Percentiles rank a stretch among this genome's conserved stretches.
phyloP scores from a whole-genome alignment of 768 basidiomycete species.

The Trametes maxima region DNA sequence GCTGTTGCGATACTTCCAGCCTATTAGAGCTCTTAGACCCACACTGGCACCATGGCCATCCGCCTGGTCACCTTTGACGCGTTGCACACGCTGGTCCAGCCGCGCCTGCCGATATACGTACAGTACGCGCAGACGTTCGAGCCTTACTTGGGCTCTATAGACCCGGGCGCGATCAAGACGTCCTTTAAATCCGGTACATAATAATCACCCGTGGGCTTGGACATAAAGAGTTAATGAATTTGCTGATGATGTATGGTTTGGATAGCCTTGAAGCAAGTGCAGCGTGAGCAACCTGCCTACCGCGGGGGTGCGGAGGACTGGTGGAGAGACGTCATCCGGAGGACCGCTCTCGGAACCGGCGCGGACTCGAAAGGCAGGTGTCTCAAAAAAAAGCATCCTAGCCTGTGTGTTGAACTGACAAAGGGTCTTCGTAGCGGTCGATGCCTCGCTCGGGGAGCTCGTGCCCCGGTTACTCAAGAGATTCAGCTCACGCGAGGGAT shows the following conservation, averaged over 20 bases:
- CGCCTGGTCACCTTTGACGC: constrained; percentile 79
- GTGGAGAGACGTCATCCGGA: constrained; percentile 79
- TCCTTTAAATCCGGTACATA: constrained; percentile 64
- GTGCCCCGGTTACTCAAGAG: constrained; percentile 61
- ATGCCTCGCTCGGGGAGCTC: constrained; percentile 54
- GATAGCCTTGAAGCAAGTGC: constrained; percentile 51
- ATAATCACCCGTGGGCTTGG: neutral
- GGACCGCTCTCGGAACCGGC: constrained; percentile 76
- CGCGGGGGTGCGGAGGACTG: constrained; percentile 54
- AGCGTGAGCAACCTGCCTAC: constrained; percentile 63
- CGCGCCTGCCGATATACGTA: constrained; percentile 65
- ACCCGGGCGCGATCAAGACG: constrained; percentile 50
- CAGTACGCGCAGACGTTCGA: constrained; percentile 68
- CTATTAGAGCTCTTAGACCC: too few species aligned
- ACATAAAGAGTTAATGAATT: too few species aligned
- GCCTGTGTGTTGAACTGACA: neutral
- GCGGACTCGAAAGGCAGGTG: constrained; percentile 59
- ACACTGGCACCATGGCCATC: constrained; percentile 46
- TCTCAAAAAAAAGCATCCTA: neutral
- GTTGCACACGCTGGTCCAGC: constrained; percentile 72
- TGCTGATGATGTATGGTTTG: neutral
- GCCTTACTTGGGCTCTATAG: constrained; percentile 64
- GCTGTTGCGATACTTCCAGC: too few species aligned
- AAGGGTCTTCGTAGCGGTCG: constrained; percentile 46
- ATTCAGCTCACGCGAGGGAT: constrained; percentile 74